Percentiles rank a stretch among this genome's conserved stretches.
Evolutionary conservation across 1,139 yeast species (phyloP).

Genomic region (Pichia sp.): DNA sequence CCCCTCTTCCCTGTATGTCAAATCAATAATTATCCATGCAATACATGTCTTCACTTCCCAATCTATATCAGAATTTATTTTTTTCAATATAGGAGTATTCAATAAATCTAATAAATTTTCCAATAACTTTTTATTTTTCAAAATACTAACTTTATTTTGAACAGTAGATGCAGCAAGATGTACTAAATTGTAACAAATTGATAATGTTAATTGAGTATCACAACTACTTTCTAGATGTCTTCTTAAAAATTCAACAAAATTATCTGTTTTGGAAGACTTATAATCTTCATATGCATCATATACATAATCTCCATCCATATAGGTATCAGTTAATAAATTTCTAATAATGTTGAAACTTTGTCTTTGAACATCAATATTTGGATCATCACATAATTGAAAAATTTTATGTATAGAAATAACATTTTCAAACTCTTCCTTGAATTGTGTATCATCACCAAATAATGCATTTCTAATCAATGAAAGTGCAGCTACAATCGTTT

Average conservation of each 20-base stretch:
- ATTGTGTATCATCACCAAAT: conserved; percentile 36
- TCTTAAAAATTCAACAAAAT: conserved; percentile 34
- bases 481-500: conserved; percentile 42
- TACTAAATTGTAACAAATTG: conserved; percentile 48
- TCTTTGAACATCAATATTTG: conserved; percentile 51
- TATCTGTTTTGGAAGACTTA: conserved; percentile 22
- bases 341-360: conserved; percentile 69
- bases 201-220: conserved; percentile 36
- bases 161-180: conserved; percentile 54
- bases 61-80: conserved; percentile 32
- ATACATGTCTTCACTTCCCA: conserved; percentile 47
- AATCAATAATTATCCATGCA: conserved; percentile 53
- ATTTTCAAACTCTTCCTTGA: conserved; percentile 31
- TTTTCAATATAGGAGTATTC: conserved; percentile 26
- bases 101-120: conserved; percentile 31
- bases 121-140: conserved; percentile 38
- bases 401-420: conserved; percentile 47
- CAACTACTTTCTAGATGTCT: conserved; percentile 28
- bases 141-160: conserved; percentile 39
- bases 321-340: conserved; percentile 65
- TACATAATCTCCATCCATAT: conserved; percentile 41
- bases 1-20: conserved; percentile 32
- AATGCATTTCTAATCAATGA: conserved; percentile 54
- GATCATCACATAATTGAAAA: conserved; percentile 44
- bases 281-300: conserved; percentile 30